Evolutionary conservation across 2,329 filamentous ascomycete species (phyloP), one percentile per base, ranked within the genome.

Genomic region (Neurospora sp.): DNA sequence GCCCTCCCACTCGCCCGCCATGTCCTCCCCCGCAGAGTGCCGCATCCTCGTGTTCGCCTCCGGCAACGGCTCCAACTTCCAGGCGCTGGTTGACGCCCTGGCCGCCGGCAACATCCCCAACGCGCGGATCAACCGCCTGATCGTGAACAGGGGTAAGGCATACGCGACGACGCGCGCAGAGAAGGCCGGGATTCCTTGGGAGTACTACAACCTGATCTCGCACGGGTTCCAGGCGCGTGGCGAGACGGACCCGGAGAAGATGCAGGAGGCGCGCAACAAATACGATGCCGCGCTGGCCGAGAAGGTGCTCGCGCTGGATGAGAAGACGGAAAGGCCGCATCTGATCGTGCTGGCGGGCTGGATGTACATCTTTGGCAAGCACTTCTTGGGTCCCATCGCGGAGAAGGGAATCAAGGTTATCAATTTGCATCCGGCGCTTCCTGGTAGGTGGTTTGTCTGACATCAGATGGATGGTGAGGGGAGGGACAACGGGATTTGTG

Each of bases 291-390:
- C 92, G 62, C 83, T 97, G 72, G 91, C 92, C 0, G 79, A 85
- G 57, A 83, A 90, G 71, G 85, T 96, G 68, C 82, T 95, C 33
- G 72, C 74, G 8, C 70, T 69, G 17, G 74, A 76, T 2, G 78
- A 80, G 4, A 86, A 90, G 70, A 57, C 46, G 19, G 46, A 57
- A 33, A 57, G 23, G 46, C 92, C 93, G 0, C 87, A 94, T 69
- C 80, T 97, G 69, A 88, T 97, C 67, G 90, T 96, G 8, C 91
- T 93, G 74, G 90, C 92, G 3, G 93, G 93, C 2, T 96, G 92
- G 86, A 96, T 96, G 92, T 90, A 96, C 78, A 90, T 96, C 70
- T 86, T 96, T 67, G 89, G 88, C 0, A 82, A 83, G 2, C 81
- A 83, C 1, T 96, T 96, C 78, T 82, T 97, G 66, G 83, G 86